These are phyloP conservation scores for Sarocladium kiliense DNA, from an alignment of 2,329 filamentous ascomycete genomes.

Conservation along the genomic window DNA sequence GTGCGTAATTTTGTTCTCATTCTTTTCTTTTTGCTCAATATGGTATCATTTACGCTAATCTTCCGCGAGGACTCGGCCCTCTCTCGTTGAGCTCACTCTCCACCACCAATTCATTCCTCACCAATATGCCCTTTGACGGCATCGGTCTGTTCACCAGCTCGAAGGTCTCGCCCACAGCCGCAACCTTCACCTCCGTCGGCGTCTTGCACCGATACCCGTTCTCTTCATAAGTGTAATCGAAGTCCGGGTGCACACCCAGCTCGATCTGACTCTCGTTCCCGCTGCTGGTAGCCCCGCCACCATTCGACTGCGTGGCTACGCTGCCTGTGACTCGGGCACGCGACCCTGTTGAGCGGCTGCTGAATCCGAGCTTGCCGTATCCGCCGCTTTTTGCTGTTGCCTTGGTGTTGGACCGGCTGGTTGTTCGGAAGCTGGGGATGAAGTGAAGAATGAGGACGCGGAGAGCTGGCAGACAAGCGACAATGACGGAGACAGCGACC, in stretches of 20 bases:
- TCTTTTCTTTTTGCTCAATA: too few species aligned
- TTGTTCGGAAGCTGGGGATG: background rate
- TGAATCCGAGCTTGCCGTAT: conserved; percentile 8
- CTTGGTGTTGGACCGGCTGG: background rate
- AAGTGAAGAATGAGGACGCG: conserved; percentile 22
- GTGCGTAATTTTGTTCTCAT: too few species aligned
- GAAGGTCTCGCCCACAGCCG: background rate
- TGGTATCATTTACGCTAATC: background rate
- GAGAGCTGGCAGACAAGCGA: conserved; percentile 35
- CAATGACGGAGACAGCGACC: conserved; percentile 34
- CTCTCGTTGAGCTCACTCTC: background rate
- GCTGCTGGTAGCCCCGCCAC: conserved; percentile 6
- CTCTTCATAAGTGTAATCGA: conserved; percentile 13
- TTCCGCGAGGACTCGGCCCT: background rate
- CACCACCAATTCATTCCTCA: conserved; percentile 1
- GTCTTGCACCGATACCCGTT: conserved; percentile 25
- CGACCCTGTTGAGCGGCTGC: background rate
- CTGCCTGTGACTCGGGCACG: background rate
- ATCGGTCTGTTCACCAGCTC: background rate
- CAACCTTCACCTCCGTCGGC: conserved; percentile 21
- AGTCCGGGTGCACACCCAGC: conserved; percentile 17
- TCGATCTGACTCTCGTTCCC: conserved; percentile 20
- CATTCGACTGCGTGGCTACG: background rate
- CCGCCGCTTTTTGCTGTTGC: background rate
- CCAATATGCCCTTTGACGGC: background rate